Evolutionary conservation across 2,329 filamentous ascomycete species (phyloP).

Genomic region (Cercospora zeina): DNA sequence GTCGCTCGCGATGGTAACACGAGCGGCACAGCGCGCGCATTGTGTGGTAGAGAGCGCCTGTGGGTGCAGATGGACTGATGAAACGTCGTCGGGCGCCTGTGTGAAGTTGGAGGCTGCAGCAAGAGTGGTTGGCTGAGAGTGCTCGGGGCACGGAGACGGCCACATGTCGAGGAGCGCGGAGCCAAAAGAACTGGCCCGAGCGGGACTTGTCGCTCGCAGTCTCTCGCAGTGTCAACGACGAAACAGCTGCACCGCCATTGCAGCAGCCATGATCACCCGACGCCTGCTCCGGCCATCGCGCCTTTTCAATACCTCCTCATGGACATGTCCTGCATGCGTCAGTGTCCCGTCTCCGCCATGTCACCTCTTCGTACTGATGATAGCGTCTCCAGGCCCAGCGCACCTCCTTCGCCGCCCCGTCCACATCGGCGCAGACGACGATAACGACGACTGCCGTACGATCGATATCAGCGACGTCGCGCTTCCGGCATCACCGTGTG

Average conservation of each 20-base stretch:
- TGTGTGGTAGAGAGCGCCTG: conserved; percentile 25
- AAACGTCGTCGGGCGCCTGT: conserved; percentile 29
- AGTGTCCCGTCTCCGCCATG: conserved; percentile 15
- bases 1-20: conserved; percentile 20
- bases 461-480: conserved; percentile 10
- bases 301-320: conserved; percentile 30
- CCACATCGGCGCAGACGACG: conserved; percentile 21
- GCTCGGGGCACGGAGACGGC: neutral
- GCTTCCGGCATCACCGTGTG: conserved; percentile 44
- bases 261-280: conserved; percentile 37
- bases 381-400: conserved; percentile 16
- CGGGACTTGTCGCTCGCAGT: neutral
- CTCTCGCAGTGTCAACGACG: neutral
- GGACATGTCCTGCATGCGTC: conserved; percentile 39
- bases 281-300: conserved; percentile 33
- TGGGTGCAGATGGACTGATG: conserved; percentile 20
- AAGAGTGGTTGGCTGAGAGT: conserved; percentile 24
- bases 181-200: conserved; percentile 4
- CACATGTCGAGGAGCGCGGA: neutral
- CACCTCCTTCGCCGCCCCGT: conserved; percentile 28
- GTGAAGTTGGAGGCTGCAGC: conserved; percentile 16
- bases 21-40: conserved; percentile 27
- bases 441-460: conserved; percentile 25
- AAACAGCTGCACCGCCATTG: neutral
- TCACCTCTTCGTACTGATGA: neutral